Conservation (phyloP, 345 rosid species). For the Odontarrhena argentea region DNA sequence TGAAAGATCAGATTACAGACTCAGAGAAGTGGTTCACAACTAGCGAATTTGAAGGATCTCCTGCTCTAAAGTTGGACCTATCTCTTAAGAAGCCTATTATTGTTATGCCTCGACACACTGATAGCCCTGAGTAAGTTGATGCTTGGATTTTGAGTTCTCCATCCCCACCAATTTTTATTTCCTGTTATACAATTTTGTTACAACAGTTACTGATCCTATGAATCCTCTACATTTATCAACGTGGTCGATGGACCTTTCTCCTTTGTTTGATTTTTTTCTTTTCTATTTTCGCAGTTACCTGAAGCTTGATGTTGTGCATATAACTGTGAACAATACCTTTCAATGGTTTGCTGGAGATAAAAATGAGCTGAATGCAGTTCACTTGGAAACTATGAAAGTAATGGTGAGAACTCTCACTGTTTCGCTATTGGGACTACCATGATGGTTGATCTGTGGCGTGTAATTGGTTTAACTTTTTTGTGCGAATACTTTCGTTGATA, state of each 20-base stretch:
- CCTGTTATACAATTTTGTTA: constrained; percentile 24
- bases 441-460: constrained; percentile 24
- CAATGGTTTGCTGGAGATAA: constrained; percentile 81
- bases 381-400: constrained; percentile 75
- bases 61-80: constrained; percentile 87
- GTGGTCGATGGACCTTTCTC: constrained; percentile 18
- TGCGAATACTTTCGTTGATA: constrained; percentile 8
- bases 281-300: constrained; percentile 62
- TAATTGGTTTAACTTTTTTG: background rate
- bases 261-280: constrained; percentile 16
- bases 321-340: constrained; percentile 79
- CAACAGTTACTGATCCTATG: constrained; percentile 11
- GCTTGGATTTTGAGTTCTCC: constrained; percentile 27
- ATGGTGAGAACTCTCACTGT: constrained; percentile 59
- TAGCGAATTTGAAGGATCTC: constrained; percentile 92
- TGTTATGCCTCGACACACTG: constrained; percentile 90
- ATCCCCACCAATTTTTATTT: background rate
- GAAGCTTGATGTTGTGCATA: constrained; percentile 96
- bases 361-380: constrained; percentile 79
- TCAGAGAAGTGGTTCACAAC: constrained; percentile 88
- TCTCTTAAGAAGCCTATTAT: constrained; percentile 91
- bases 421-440: constrained; percentile 27
- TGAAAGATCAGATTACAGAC: constrained; percentile 83
- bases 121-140: constrained; percentile 82
- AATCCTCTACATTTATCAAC: constrained; percentile 13